Evolutionary conservation across 371 early-diverging fungal genomes (phyloP), one percentile per base, ranked within the genome.

Genomic region (Syncephalastrum contaminatum): DNA sequence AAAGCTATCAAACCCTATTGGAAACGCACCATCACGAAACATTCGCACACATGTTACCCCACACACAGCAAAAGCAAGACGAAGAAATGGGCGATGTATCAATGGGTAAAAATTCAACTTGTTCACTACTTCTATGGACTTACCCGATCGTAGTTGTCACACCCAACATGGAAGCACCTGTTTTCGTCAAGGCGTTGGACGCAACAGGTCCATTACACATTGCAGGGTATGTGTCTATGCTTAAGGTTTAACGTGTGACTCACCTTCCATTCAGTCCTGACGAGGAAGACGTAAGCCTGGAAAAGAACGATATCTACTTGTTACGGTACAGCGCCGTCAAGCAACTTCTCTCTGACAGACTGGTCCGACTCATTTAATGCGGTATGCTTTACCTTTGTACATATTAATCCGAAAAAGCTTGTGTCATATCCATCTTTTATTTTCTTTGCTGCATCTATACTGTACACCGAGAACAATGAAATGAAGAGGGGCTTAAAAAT

Each of bases 131-230:
- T 25, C 7, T 30, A 2, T 30, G 36, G 12, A 5, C 36, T 30
- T 8, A 30, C 10, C 43, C 25, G 18, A 30, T 52, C 21, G 39
- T 72, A 84, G 89, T 89, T n/a, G 71, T 80, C 6, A 72, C 64
- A 45, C 88, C 91, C 0, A 85, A 87, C 47, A 51, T 88, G 45
- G 85, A 90, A 36, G 76, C 82, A 22, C 87, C 91, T 2, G 91
- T 93, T 1, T 89, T 92, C 63, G 85, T 85, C 49, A 66, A 84
- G 7, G 77, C 87, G 6, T 47, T 81, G 18, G 64, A 78, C 43
- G 75, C 76, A 4, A 69, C 86, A 24, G 90, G 90, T 6, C 78
- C 78, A 22, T 77, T 82, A 50, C 81, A 83, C 56, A 62, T 86
- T 12, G 57, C 42, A 25, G 56, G 40, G 57, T 56, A 58, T 20